These are phyloP conservation scores for Testicularia cyperi DNA, from an alignment of 1,284 basidiomycete species.

Conservation along the genomic window DNA sequence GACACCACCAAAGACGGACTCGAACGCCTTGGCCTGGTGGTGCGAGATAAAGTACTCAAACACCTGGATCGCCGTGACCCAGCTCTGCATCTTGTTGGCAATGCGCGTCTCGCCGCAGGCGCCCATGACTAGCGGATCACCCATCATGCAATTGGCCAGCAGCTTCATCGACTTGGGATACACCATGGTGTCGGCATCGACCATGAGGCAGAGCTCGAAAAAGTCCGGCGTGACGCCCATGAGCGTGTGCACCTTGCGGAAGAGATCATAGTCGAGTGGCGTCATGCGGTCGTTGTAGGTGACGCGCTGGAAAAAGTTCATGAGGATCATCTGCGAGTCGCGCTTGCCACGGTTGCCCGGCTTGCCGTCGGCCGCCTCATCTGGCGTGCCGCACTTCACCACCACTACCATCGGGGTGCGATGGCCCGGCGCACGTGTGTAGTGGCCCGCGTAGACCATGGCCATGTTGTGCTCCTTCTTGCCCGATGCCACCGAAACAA, in stretches of 20 bases:
- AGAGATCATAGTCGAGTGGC: slow-evolving; percentile 95
- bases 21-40: slow-evolving; percentile 96
- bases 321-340: slow-evolving; percentile 95
- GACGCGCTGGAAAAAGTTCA: slow-evolving; percentile 99
- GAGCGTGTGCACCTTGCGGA: slow-evolving; percentile 90
- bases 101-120: slow-evolving; percentile 98
- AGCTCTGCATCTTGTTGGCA: slow-evolving; percentile 88
- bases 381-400: slow-evolving; percentile 92
- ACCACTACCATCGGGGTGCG: slow-evolving; percentile 92
- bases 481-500: slow-evolving; percentile 85
- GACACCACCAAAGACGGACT: slow-evolving; percentile 98
- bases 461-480: slow-evolving; percentile 88
- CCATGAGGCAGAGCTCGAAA: slow-evolving; percentile 97
- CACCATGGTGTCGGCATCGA: slow-evolving; percentile 81
- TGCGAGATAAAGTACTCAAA: slow-evolving; percentile 99
- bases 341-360: slow-evolving; percentile 98
- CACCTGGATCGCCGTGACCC: slow-evolving; percentile 98
- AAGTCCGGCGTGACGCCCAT: slow-evolving; percentile 99
- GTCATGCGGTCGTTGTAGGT: slow-evolving; percentile 99
- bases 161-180: slow-evolving; percentile 50
- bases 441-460: slow-evolving; percentile 98
- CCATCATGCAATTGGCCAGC: slow-evolving; percentile 79
- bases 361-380: slow-evolving; percentile 74
- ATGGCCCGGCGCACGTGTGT: slow-evolving; percentile 71
- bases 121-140: slow-evolving; percentile 98